Conservation (phyloP, 2,329 filamentous ascomycete species). For the Penicillium sumatraense region DNA sequence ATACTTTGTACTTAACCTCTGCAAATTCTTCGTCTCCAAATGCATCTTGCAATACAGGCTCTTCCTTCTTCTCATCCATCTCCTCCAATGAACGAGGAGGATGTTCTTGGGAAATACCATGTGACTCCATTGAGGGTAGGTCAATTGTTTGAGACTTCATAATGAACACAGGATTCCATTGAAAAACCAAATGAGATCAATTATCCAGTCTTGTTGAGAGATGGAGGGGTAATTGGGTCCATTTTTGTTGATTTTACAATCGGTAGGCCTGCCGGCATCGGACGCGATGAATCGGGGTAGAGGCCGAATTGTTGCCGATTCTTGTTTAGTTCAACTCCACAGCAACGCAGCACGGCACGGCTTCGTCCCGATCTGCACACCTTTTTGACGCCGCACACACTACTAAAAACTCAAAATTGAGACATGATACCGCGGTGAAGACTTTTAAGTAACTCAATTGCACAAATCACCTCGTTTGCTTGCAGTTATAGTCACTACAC, state of each 20-base stretch:
- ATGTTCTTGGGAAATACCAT: background rate
- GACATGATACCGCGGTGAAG: no score
- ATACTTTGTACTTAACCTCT: constrained; percentile 56
- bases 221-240: background rate
- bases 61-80: background rate
- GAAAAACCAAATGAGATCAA: background rate
- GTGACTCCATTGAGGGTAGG: background rate
- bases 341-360: background rate
- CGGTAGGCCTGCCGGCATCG: background rate
- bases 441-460: no score
- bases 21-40: constrained; percentile 45
- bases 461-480: no score
- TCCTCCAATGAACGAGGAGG: background rate
- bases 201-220: background rate
- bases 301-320: background rate
- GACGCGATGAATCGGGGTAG: background rate
- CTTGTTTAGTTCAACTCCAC: background rate
- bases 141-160: background rate
- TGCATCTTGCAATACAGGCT: constrained; percentile 31
- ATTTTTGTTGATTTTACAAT: background rate
- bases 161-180: background rate
- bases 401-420: background rate
- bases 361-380: background rate
- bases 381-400: background rate
- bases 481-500: no score